Evolutionary conservation across 768 basidiomycete species (phyloP).

Genomic region (Kondoa malvinella): DNA sequence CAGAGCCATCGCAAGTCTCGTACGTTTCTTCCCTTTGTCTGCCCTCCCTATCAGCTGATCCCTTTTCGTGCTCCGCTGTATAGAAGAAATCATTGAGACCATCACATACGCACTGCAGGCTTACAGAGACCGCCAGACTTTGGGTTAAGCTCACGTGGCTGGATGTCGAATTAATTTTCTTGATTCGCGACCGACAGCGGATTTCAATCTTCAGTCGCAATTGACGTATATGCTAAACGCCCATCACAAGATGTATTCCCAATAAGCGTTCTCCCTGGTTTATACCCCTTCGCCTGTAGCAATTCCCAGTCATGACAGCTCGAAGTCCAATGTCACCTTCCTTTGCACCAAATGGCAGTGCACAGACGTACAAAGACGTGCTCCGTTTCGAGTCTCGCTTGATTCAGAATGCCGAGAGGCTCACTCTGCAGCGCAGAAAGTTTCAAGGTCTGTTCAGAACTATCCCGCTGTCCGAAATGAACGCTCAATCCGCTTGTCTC

Average conservation of each 20-base stretch:
- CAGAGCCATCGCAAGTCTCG: conserved; percentile 38
- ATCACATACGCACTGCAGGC: neutral
- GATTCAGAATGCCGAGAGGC: conserved; percentile 63
- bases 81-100: neutral
- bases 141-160: neutral
- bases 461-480: no score
- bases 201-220: no score
- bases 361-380: conserved; percentile 67
- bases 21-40: neutral
- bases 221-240: no score
- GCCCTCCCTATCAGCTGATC: no score
- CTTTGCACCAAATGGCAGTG: conserved; percentile 53
- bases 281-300: no score
- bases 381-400: conserved; percentile 90
- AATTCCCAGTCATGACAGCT: no score
- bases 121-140: neutral
- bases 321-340: conserved; percentile 20
- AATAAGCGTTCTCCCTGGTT: no score
- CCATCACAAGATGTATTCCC: no score
- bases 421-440: conserved; percentile 23
- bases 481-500: neutral
- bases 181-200: no score
- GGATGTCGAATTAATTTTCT: neutral
- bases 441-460: conserved; percentile 27
- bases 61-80: neutral